A percentile compares a stretch with the other conserved stretches of the same genome.
These are phyloP conservation scores for Mrakia blollopis DNA, from an alignment of 768 basidiomycete genomes.

Conservation along the genomic window DNA sequence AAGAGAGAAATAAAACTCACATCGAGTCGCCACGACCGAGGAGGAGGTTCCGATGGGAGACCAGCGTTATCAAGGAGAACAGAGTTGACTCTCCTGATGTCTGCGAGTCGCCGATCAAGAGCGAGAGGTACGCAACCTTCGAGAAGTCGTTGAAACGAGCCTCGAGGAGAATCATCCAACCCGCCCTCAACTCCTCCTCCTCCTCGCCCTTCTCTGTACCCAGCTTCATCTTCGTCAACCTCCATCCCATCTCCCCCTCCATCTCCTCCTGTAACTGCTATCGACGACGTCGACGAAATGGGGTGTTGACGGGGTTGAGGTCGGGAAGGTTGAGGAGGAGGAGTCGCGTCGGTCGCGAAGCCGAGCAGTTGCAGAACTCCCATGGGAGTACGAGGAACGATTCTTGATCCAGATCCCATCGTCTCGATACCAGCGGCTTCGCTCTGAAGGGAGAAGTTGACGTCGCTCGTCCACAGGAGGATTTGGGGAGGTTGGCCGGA, in stretches of 20 bases:
- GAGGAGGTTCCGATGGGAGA: slow-evolving; percentile 6
- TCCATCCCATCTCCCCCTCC: neutral
- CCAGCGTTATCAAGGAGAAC: neutral
- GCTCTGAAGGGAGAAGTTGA: neutral
- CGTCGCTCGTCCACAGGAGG: neutral
- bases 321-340: neutral
- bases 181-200: neutral
- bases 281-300: neutral
- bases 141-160: neutral
- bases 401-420: neutral
- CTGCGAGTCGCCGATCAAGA: neutral
- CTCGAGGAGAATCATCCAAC: neutral
- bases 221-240: neutral
- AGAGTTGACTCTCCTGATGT: neutral
- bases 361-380: neutral
- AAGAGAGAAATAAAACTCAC: neutral
- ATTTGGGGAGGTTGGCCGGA: neutral
- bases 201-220: neutral
- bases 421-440: neutral
- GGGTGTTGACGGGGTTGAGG: neutral
- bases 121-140: neutral
- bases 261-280: neutral
- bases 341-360: neutral
- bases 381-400: neutral
- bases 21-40: neutral